Conservation (phyloP, 495 filamentous ascomycete species). For the Penicillium roqueforti region DNA sequence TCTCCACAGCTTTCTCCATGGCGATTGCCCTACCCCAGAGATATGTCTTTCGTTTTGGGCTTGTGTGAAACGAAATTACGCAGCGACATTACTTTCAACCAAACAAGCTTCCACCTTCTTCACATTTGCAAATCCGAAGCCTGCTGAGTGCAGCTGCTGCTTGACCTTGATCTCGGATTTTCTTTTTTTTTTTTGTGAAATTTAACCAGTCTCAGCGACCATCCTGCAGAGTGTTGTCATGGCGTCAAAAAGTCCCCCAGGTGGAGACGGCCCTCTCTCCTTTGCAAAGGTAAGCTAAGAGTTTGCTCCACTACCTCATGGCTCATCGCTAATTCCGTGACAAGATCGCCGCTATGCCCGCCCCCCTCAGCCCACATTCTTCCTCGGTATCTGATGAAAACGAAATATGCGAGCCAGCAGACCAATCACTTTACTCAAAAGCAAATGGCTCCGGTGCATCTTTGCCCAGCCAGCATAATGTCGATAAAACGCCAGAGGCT, state of each 20-base stretch:
- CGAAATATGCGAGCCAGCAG: constrained; percentile 19
- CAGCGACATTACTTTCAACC: constrained; percentile 38
- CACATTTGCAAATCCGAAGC: constrained; percentile 18
- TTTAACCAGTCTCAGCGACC: constrained; percentile 15
- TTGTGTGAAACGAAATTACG: constrained; percentile 46
- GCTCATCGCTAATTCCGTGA: constrained; percentile 5
- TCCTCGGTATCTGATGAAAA: constrained; percentile 25
- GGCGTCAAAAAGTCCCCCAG: constrained; percentile 33
- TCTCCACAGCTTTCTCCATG: constrained; percentile 41
- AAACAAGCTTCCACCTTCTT: constrained; percentile 26
- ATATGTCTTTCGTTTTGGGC: constrained; percentile 49
- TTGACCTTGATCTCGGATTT: constrained; percentile 19
- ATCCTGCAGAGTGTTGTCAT: constrained; percentile 26
- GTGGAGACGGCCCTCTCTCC: constrained; percentile 36
- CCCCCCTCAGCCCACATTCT: constrained; percentile 27
- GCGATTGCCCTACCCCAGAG: constrained; percentile 50
- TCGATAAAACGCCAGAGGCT: constrained; percentile 17
- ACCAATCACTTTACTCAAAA: constrained; percentile 18
- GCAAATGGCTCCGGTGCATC: constrained; percentile 16
- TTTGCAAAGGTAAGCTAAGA: constrained; percentile 40
- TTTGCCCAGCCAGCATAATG: constrained; percentile 19
- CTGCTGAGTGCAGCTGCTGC: constrained; percentile 21
- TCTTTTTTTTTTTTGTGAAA: constrained; percentile 12
- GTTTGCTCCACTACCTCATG: background rate
- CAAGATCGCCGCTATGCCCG: constrained; percentile 46